Base-by-base conservation (phyloP, 768 basidiomycete genomes). In the Agaricus subrufescens region DNA sequence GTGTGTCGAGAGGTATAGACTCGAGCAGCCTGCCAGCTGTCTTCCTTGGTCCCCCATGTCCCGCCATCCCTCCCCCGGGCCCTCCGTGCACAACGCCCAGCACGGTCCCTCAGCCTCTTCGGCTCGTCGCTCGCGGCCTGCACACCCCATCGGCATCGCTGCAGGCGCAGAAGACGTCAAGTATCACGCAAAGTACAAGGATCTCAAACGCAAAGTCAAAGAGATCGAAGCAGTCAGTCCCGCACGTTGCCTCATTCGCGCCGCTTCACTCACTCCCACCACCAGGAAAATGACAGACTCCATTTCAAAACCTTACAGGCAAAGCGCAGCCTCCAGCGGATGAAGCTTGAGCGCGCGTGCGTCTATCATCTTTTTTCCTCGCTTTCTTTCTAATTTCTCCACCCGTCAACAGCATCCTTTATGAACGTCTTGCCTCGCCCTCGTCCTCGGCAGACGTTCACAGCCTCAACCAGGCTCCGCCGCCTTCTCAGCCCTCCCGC, bases 341-440 rank as follows among this genome's bases (percentile, higher is more conserved):
- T 92, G 82, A 88, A 91, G 71, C 76, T 94, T 56, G 91, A 94
- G 72, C 78, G 91, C 75, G 89, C 90, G 91, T 93, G 64, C 76
- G 90, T 83, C 57, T 58, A 59, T 58, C 50, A 34, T 34, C 52
- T 54, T 64, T 65, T 57, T 58, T 53, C 61, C 57, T 53, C 58
- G 50, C 23, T 56, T 55, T 58, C 50, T 58, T 57, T 50, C 62
- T 56, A 23, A 25, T 58, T 62, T 58, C 38, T 52, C 61, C 54
- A 62, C 54, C 50, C 46, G 29, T 42, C 19, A 23, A 23, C 60
- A 73, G 89, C 51, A 83, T 92, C 43, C 73, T 92, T 54, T 92
- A 92, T 66, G 90, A 92, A 69, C 85, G 89, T 51, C 75, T 92
- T 9, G 79, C 84, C 50, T 75, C 75, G 39, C 73, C 83, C 23